Evolutionary conservation across 495 filamentous ascomycete species (phyloP), one percentile per base, ranked within the genome.

Genomic region (Cudoniella acicularis): DNA sequence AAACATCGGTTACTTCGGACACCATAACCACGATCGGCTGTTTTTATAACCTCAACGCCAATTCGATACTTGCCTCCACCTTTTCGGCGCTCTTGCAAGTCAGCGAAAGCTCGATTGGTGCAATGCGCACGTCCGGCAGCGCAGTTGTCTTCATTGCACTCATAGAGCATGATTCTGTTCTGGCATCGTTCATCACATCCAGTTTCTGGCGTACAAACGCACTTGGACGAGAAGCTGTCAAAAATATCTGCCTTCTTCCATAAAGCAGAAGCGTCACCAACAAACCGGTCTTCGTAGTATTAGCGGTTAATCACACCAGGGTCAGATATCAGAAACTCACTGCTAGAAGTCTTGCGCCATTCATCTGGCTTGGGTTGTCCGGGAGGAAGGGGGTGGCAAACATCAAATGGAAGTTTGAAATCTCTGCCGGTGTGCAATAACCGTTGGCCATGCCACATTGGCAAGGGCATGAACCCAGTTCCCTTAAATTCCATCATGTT

Each of bases 111-210:
- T 30, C 94, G 89, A 70, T 98, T 98, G 23, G 80, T 83, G 74
- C 94, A 98, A 50, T 77, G 73, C 2, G 80, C 77, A 10, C 77
- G 71, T 42, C 87, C 87, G 20, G 95, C 72, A 56, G 82, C 85
- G 73, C 94, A 98, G 70, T 96, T 98, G 49, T 80, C 86, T 10
- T 88, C 83, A 70, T 97, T 91, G 70, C 94, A 98, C 72, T 98
- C 94, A 69, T 96, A 96, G 56, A 94, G 85, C 91, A 98, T 97
- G 73, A 89, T 90, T 47, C 91, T 83, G 67, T 98, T 98, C 65
- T 93, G 87, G 73, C 94, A 98, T 60, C 86, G 77, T 52, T 96
- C 91, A 61, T 85, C 91, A 67, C 94, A 98, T 25, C 91, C 91
- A 43, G 83, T 84, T 24, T 89, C 86, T 42, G 80, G 75, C 10